Conservation (phyloP, 1,139 yeast genomes). For the Lodderomyces margitis region DNA sequence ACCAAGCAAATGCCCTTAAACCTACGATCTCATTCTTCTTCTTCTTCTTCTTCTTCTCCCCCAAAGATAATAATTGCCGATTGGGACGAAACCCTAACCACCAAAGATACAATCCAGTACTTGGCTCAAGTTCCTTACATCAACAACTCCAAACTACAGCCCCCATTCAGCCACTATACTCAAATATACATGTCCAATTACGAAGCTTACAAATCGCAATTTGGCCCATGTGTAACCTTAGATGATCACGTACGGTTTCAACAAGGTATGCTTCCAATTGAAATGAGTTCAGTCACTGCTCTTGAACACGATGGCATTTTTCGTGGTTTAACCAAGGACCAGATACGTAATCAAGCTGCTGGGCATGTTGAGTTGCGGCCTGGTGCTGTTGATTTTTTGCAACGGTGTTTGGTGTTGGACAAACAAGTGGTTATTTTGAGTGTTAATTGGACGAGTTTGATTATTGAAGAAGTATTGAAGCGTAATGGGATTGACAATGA, state of each 20-base stretch:
- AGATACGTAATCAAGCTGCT: slow-evolving; percentile 33
- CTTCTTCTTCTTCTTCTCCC: background rate
- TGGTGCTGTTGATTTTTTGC: slow-evolving; percentile 43
- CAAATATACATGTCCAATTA: slow-evolving; percentile 44
- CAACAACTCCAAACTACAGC: slow-evolving; percentile 33
- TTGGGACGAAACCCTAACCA: slow-evolving; percentile 73
- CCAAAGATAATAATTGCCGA: slow-evolving; percentile 42
- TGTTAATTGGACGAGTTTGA: slow-evolving; percentile 60
- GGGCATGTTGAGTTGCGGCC: slow-evolving; percentile 38
- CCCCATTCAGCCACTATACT: slow-evolving; percentile 46
- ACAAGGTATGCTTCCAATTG: slow-evolving; percentile 44
- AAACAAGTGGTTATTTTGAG: slow-evolving; percentile 52
- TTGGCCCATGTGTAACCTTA: slow-evolving; percentile 21
- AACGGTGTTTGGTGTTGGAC: slow-evolving; percentile 18
- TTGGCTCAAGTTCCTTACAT: slow-evolving; percentile 53
- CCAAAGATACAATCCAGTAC: slow-evolving; percentile 52
- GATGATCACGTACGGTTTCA: slow-evolving; percentile 45
- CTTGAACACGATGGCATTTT: slow-evolving; percentile 43
- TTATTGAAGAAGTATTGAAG: slow-evolving; percentile 39
- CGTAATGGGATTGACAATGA: slow-evolving; percentile 27
- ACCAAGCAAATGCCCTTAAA: no score
- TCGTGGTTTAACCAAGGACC: slow-evolving; percentile 33
- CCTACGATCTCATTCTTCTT: no score
- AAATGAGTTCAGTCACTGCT: slow-evolving; percentile 49
- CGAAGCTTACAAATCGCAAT: slow-evolving; percentile 18